Percentiles rank a stretch among this genome's conserved stretches.
Evolutionary conservation across 2,329 filamentous ascomycete genomes (phyloP).

Genomic region (Trichoderma pleuroti): DNA sequence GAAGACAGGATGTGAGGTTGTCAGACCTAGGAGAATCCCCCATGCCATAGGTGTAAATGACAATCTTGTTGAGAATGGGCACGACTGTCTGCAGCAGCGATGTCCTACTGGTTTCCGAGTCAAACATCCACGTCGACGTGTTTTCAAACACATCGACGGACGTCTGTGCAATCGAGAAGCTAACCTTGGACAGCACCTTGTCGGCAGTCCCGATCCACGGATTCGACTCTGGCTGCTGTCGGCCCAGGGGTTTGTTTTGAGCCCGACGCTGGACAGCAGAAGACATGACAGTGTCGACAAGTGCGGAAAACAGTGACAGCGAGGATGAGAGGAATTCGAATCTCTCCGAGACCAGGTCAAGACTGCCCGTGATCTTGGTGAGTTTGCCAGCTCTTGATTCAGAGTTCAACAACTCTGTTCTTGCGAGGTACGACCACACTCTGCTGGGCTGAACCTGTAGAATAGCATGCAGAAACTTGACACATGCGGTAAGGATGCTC

Average conservation of each 20-base stretch:
- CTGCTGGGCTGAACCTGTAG: constrained; percentile 73
- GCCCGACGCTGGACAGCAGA: constrained; percentile 65
- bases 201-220: constrained; percentile 72
- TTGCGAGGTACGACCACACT: constrained; percentile 84
- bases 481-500: constrained; percentile 64
- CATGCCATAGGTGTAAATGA: constrained; percentile 71
- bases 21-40: constrained; percentile 54
- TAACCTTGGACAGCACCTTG: constrained; percentile 67
- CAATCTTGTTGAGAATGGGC: constrained; percentile 65
- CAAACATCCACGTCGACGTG: constrained; percentile 81
- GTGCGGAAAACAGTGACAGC: constrained; percentile 66
- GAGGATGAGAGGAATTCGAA: constrained; percentile 76
- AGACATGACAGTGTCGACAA: constrained; percentile 71
- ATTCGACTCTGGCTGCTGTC: constrained; percentile 47
- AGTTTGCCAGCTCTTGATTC: constrained; percentile 75
- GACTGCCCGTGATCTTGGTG: constrained; percentile 71
- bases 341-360: constrained; percentile 72
- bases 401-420: constrained; percentile 74
- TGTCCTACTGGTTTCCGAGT: constrained; percentile 62
- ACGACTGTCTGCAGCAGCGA: constrained; percentile 67
- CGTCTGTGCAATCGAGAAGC: constrained; percentile 69
- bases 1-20: constrained; percentile 58
- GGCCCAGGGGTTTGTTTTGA: constrained; percentile 46
- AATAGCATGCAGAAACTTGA: constrained; percentile 75
- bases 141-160: constrained; percentile 83